A percentile compares a stretch with the other conserved stretches of the same genome.
Conservation (phyloP, 352 stramenopile genomes). For the Globisporangium carolinianum region DNA sequence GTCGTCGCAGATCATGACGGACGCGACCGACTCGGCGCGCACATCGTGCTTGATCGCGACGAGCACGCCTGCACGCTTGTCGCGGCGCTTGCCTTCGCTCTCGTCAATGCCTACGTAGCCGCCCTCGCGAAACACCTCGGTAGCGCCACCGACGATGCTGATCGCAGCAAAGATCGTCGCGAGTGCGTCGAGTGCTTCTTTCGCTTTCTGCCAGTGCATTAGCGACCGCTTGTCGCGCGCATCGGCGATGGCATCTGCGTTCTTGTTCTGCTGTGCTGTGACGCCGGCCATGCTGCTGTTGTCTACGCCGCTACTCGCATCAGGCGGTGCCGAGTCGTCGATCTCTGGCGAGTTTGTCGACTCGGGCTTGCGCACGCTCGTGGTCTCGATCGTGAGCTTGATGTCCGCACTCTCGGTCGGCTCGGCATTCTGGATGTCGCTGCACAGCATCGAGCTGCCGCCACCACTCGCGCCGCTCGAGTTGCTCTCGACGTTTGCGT, state of each 20-base stretch:
- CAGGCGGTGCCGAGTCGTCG: conserved; percentile 23
- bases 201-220: conserved; percentile 66
- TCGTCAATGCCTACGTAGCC: conserved; percentile 46
- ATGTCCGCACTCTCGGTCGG: conserved; percentile 15
- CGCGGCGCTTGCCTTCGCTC: conserved; percentile 21
- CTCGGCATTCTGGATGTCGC: conserved; percentile 13
- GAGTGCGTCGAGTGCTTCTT: conserved; percentile 55
- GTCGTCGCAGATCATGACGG: conserved; percentile 10
- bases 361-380: conserved; percentile 46
- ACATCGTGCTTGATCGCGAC: conserved; percentile 32
- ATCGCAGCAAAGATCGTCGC: conserved; percentile 56
- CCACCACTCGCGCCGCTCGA: neutral
- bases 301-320: neutral
- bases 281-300: neutral
- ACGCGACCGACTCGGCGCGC: conserved; percentile 31
- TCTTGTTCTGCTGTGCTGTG: conserved; percentile 1
- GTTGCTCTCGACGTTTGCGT: conserved; percentile 23
- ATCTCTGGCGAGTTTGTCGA: conserved; percentile 50
- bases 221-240: conserved; percentile 63
- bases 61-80: conserved; percentile 20
- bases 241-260: conserved; percentile 14
- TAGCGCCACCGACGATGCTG: conserved; percentile 63
- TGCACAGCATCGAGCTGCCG: neutral
- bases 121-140: conserved; percentile 66
- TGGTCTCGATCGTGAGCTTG: conserved; percentile 15